Percentiles rank a stretch among this genome's conserved stretches.
Evolutionary conservation across 441 rosid species (phyloP).

Genomic region (Mallotus repandus): DNA sequence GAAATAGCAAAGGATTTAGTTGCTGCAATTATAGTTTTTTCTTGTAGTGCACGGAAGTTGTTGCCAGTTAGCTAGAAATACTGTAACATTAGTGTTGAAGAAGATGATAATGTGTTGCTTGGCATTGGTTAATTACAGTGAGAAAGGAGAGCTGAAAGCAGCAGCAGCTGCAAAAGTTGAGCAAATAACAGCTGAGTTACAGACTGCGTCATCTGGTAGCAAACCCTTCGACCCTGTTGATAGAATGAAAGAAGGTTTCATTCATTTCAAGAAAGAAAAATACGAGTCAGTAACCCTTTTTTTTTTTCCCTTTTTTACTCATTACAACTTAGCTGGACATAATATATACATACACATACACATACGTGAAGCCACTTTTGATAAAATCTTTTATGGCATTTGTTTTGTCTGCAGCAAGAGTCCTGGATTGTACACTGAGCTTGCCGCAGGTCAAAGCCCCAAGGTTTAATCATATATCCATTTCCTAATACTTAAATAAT

Average conservation of each 20-base stretch:
- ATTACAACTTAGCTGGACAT: not conserved
- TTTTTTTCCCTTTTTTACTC: not conserved
- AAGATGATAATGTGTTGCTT: too few relatives aligned
- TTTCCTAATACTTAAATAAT: too few relatives aligned
- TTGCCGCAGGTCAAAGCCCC: conserved; percentile 93
- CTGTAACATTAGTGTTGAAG: too few relatives aligned
- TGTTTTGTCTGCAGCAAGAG: conserved; percentile 45
- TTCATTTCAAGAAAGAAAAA: conserved; percentile 85
- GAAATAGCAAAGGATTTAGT: too few relatives aligned
- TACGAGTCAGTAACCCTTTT: conserved; percentile 49
- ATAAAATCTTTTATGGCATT: not conserved
- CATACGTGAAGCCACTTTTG: too few relatives aligned
- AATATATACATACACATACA: too few relatives aligned
- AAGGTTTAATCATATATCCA: conserved; percentile 40
- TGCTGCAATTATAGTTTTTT: too few relatives aligned
- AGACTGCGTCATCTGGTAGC: conserved; percentile 32
- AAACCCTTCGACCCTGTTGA: conserved; percentile 51
- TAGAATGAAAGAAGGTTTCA: conserved; percentile 71
- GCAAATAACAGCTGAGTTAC: conserved; percentile 67
- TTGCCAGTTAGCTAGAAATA: too few relatives aligned
- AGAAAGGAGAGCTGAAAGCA: conserved; percentile 74
- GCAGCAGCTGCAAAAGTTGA: conserved; percentile 74
- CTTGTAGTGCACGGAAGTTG: too few relatives aligned
- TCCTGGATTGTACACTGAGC: conserved; percentile 67
- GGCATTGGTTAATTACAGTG: conserved; percentile 40